Conservation (phyloP, 768 basidiomycete genomes). For the Pleurotus cornucopiae region DNA sequence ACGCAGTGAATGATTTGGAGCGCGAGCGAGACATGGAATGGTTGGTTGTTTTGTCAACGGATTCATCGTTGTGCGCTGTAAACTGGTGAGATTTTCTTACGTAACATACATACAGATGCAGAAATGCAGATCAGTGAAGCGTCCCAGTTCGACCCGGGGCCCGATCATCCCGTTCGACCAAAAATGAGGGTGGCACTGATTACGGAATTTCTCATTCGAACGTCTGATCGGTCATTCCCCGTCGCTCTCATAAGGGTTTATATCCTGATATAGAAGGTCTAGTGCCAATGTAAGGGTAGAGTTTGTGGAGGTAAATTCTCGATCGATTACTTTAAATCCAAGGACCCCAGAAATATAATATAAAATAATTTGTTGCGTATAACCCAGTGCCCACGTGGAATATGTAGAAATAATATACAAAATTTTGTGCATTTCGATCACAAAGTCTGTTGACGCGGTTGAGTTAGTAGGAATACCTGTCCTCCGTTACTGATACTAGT, state of each 20-base stretch:
- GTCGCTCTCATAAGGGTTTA: background rate
- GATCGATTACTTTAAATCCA: background rate
- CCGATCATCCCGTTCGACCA: slow-evolving; percentile 4
- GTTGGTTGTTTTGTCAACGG: slow-evolving; percentile 5
- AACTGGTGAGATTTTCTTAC: background rate
- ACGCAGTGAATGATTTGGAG: background rate
- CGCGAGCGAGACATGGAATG: background rate
- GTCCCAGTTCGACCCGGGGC: background rate
- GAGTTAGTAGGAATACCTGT: slow-evolving; percentile 1
- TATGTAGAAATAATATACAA: background rate
- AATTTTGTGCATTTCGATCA: background rate
- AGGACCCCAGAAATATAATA: background rate
- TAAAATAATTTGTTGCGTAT: no score
- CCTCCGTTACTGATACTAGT: background rate
- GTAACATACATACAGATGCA: background rate
- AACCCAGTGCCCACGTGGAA: background rate
- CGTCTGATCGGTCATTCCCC: slow-evolving; percentile 7
- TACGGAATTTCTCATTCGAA: slow-evolving; percentile 7
- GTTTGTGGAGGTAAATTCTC: background rate
- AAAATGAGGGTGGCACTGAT: background rate
- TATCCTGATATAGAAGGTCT: background rate
- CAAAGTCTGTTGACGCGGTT: background rate
- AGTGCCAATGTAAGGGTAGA: slow-evolving; percentile 1
- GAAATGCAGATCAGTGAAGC: slow-evolving; percentile 3
- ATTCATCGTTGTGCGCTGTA: background rate